phyloP scores from a whole-genome alignment of 2,329 filamentous ascomycete species.

The Penicillium sp. region DNA sequence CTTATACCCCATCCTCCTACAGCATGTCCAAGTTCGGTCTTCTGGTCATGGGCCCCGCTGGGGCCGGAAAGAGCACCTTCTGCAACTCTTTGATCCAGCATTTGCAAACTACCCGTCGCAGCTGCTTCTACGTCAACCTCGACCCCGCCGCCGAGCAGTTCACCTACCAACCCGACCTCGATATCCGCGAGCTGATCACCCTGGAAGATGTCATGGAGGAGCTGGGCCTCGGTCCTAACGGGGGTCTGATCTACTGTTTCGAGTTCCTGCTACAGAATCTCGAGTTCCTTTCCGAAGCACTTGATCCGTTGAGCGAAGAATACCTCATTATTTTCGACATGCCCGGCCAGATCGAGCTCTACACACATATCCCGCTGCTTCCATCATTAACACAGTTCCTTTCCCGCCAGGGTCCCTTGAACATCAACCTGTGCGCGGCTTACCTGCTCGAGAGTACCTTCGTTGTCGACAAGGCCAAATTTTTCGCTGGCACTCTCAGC shows the following conservation, averaged over 20 bases:
- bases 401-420: constrained; percentile 70
- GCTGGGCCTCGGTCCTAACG: constrained; percentile 82
- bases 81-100: constrained; percentile 90
- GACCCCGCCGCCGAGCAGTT: constrained; percentile 94
- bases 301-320: constrained; percentile 83
- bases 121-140: constrained; percentile 96
- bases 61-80: constrained; percentile 96
- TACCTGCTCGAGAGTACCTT: constrained; percentile 96
- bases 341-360: constrained; percentile 97
- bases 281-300: constrained; percentile 79
- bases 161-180: constrained; percentile 82
- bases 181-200: constrained; percentile 91
- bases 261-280: constrained; percentile 93
- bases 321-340: constrained; percentile 98
- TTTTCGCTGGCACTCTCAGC: constrained; percentile 89
- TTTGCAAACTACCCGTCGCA: constrained; percentile 82
- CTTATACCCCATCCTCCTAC: background rate
- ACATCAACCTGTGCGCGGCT: constrained; percentile 85
- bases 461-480: constrained; percentile 91
- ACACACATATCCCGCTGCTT: constrained; percentile 91
- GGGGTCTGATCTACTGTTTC: constrained; percentile 92
- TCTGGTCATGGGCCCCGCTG: constrained; percentile 93
- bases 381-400: constrained; percentile 78
- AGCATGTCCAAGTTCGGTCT: constrained; percentile 89
- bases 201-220: constrained; percentile 97